Base-by-base conservation (phyloP, 2,329 filamentous ascomycete genomes). In the Botryotinia calthae region DNA sequence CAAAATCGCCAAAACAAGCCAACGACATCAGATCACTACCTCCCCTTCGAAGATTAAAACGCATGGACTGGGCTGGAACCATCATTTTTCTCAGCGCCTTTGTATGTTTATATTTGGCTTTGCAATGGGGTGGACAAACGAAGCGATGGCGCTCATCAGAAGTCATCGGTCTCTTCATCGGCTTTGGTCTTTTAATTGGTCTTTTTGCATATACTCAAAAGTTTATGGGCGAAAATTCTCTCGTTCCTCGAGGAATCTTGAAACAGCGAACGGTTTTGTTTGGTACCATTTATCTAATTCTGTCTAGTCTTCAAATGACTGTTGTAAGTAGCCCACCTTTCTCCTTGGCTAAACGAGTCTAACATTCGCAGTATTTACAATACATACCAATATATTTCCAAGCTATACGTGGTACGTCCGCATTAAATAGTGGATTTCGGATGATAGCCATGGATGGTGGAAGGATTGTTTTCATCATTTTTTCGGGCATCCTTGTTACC, bases 31-130 rank as follows among this genome's bases (percentile, higher is more conserved):
- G 37, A 64, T 42, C 62, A 18, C 28, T 46, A 22, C 25, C 62
- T 28, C 25, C 12, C 7, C 20, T 64, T 8, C 40, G 46, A 64
- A 42, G 40, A 28, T 9, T 64, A 44, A 37, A 37, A 51, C 40
- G 40, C 37, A 84, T 92, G 34, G 90, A 93, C 79, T 92, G 86
- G 84, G 70, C 87, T n/a, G 91, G 91, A 2, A 85, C 86, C 6
- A 74, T 85, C 0, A 78, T 93, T 20, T 51, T 51, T 7, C 83
- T 90, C 31, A 84, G 82, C 14, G 86, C 86, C 18, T 37, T 73
- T 74, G 87, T 87, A 0, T 85, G 84, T 48, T 86, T 91, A 76
- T 80, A 91, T 48, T 87, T 90, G 59, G 86, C 88, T 0, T 79
- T 91, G 5, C 22, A 67, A 22, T 67, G 44, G 64, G 28, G 64